These are phyloP conservation scores for Ophiosphaerella narmari DNA, from an alignment of 2,329 filamentous ascomycete genomes.

Conservation along the genomic window DNA sequence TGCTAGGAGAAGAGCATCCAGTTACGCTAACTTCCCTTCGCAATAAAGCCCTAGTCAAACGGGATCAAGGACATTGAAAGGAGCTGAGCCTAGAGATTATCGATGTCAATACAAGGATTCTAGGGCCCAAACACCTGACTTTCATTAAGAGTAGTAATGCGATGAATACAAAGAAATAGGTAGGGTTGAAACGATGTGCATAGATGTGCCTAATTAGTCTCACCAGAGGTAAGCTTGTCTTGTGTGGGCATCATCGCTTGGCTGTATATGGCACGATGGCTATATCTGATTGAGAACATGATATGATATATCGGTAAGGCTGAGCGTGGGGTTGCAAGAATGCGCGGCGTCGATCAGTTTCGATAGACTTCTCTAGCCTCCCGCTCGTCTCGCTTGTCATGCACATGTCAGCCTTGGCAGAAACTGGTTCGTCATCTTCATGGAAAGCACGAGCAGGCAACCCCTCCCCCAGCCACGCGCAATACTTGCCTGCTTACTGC, in stretches of 20 bases:
- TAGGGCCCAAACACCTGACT: too few relatives aligned
- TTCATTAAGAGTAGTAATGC: too few relatives aligned
- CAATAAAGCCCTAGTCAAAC: neutral
- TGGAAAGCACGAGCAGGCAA: conserved; percentile 13
- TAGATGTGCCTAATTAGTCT: too few relatives aligned
- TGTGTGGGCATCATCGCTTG: too few relatives aligned
- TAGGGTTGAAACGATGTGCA: too few relatives aligned
- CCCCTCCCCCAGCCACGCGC: conserved; percentile 24
- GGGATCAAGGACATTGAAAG: neutral
- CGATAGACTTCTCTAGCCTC: conserved; percentile 23
- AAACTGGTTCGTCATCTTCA: conserved; percentile 19
- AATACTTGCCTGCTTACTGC: conserved; percentile 10
- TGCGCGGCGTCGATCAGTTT: conserved; percentile 27
- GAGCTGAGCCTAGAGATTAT: neutral
- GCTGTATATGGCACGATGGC: too few relatives aligned
- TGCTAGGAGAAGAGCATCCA: neutral
- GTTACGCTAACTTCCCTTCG: neutral
- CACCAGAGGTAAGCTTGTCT: too few relatives aligned
- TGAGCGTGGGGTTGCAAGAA: conserved; percentile 15
- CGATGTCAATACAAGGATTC: too few relatives aligned
- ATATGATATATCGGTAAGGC: conserved; percentile 8
- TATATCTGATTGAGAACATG: too few relatives aligned
- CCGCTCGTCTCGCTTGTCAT: conserved; percentile 10
- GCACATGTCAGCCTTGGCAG: conserved; percentile 10
- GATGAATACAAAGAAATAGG: too few relatives aligned